Percentiles rank a stretch among this genome's conserved stretches.
phyloP scores from a whole-genome alignment of 129 eudicot species.

The Logfia minima region DNA sequence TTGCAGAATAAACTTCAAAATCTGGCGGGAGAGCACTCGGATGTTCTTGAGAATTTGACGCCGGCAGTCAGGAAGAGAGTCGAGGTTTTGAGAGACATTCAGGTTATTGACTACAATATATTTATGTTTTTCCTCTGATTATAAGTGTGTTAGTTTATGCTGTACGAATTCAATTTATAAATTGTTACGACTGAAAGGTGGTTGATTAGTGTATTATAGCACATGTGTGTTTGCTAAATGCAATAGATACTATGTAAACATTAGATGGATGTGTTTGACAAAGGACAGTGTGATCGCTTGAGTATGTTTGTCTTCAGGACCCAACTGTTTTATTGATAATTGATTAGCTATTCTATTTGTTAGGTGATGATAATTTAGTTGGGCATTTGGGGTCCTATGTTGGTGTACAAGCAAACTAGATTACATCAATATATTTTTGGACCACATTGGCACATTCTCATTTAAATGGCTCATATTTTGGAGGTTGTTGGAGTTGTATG shows the following conservation, averaged over 20 bases:
- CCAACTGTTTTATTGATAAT: background rate
- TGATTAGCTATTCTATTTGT: background rate
- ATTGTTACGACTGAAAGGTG: background rate
- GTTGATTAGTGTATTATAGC: background rate
- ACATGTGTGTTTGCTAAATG: background rate
- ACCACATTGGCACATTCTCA: background rate
- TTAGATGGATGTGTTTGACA: background rate
- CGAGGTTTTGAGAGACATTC: slow-evolving; percentile 56
- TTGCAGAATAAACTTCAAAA: slow-evolving; percentile 59
- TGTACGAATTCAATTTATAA: background rate
- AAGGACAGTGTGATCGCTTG: background rate
- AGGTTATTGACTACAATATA: slow-evolving; percentile 33
- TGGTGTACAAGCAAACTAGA: background rate
- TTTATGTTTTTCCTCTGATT: background rate
- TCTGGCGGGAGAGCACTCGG: slow-evolving; percentile 55
- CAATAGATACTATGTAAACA: background rate
- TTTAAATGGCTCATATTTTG: background rate
- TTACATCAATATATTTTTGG: background rate
- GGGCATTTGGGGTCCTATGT: background rate
- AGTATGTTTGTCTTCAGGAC: no score
- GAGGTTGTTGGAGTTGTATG: background rate
- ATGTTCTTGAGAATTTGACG: slow-evolving; percentile 55
- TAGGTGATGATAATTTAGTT: background rate
- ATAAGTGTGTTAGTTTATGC: background rate
- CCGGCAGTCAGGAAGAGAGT: slow-evolving; percentile 74